Percentiles rank a stretch among this genome's conserved stretches.
Evolutionary conservation across 1,284 basidiomycete species (phyloP).

Genomic region (Hemileia vastatrix): DNA sequence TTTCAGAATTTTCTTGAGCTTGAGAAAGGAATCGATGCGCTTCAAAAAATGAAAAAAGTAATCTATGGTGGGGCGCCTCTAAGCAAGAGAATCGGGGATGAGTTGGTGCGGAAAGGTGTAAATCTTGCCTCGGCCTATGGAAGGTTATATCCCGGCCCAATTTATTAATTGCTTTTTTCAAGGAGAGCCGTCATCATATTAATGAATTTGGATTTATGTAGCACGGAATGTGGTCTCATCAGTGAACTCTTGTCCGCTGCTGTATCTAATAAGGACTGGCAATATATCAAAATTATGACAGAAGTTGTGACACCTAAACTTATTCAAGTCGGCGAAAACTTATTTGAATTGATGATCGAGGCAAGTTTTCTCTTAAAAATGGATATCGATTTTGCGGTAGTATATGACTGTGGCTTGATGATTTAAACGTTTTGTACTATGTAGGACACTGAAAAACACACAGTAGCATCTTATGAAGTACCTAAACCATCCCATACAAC

Average conservation of each 20-base stretch:
- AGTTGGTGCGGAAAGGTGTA: neutral
- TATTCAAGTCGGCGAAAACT: neutral
- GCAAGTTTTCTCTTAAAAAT: neutral
- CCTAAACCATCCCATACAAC: neutral
- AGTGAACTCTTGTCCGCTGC: neutral
- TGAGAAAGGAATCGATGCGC: neutral
- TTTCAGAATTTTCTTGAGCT: neutral
- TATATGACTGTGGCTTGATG: no score
- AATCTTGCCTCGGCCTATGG: neutral
- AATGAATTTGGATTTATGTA: no score
- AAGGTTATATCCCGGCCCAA: neutral
- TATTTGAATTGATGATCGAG: neutral
- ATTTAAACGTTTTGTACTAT: no score
- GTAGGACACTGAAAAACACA: no score
- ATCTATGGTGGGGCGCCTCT: slow-evolving; percentile 1
- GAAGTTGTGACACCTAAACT: neutral
- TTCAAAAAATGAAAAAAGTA: neutral
- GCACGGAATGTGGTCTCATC: slow-evolving; percentile 1
- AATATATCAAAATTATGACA: no score
- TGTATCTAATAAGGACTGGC: neutral
- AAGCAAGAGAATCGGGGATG: neutral
- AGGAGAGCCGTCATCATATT: no score
- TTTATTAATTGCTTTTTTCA: neutral
- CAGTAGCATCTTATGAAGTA: no score
- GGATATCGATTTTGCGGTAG: no score